These are phyloP conservation scores for Emergomyces orientalis DNA, from an alignment of 2,329 filamentous ascomycete species.

Conservation along the genomic window DNA sequence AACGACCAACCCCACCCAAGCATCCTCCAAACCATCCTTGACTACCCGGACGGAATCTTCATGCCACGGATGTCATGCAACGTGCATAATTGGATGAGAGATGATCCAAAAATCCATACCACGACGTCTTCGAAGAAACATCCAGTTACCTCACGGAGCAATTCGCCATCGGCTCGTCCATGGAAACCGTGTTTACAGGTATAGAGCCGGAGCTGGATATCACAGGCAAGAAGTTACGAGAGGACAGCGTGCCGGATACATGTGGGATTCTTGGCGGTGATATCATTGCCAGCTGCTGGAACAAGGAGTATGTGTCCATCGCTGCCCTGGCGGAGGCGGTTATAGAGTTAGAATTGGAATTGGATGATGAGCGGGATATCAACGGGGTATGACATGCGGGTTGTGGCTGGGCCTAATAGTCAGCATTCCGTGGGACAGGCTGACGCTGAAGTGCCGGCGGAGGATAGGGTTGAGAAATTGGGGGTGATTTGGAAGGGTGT, in stretches of 20 bases:
- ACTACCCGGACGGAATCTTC: neutral
- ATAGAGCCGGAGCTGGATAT: neutral
- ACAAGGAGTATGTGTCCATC: neutral
- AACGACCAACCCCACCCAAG: neutral
- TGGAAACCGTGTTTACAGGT: neutral
- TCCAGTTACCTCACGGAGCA: neutral
- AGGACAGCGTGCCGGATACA: neutral
- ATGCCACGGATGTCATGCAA: neutral
- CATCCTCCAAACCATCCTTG: neutral
- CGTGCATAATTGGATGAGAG: neutral
- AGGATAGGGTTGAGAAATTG: neutral
- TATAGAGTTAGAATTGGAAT: neutral
- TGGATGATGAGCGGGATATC: neutral
- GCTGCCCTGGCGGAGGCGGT: neutral
- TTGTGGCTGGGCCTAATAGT: neutral
- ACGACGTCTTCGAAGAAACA: neutral
- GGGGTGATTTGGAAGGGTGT: neutral
- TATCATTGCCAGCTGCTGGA: constrained; percentile 1
- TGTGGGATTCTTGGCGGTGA: neutral
- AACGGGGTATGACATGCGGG: neutral
- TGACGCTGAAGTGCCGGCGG: neutral
- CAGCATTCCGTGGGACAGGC: neutral
- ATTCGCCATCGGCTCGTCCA: constrained; percentile 2
- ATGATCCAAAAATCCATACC: neutral
- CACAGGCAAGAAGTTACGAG: neutral